Conservation (phyloP, 352 stramenopile genomes). For the Phytophthora palmivora region DNA sequence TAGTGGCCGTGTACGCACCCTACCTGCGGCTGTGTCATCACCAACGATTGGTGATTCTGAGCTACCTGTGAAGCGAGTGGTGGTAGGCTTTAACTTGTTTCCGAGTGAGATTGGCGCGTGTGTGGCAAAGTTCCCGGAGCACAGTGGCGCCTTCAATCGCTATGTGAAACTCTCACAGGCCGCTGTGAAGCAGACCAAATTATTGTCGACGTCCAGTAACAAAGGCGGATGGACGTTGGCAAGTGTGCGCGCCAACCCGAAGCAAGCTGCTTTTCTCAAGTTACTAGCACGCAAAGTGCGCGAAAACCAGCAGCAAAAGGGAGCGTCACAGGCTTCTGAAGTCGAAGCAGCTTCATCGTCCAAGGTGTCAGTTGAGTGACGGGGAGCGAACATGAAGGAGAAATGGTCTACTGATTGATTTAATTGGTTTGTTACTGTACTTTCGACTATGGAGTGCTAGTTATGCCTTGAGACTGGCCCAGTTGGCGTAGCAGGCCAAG, state of each 20-base stretch:
- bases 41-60: background rate
- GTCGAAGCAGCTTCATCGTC: background rate
- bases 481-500: too few species aligned
- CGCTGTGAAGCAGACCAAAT: conserved; percentile 51
- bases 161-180: conserved; percentile 80
- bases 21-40: conserved; percentile 30
- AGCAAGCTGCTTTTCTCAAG: conserved; percentile 74
- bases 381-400: background rate
- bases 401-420: background rate
- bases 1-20: conserved; percentile 56
- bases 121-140: conserved; percentile 67
- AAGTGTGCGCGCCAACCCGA: conserved; percentile 61
- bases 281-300: conserved; percentile 63
- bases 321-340: background rate
- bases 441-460: conserved; percentile 33
- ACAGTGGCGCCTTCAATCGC: conserved; percentile 73
- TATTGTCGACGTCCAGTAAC: conserved; percentile 26
- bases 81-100: conserved; percentile 84
- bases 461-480: conserved; percentile 31
- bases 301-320: conserved; percentile 43
- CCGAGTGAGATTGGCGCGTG: conserved; percentile 69
- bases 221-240: conserved; percentile 55
- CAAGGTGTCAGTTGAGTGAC: conserved; percentile 11
- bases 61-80: conserved; percentile 57
- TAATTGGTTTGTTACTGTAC: background rate